phyloP scores from a whole-genome alignment of 2,329 filamentous ascomycete species.

The Plenodomus biglobosus region DNA sequence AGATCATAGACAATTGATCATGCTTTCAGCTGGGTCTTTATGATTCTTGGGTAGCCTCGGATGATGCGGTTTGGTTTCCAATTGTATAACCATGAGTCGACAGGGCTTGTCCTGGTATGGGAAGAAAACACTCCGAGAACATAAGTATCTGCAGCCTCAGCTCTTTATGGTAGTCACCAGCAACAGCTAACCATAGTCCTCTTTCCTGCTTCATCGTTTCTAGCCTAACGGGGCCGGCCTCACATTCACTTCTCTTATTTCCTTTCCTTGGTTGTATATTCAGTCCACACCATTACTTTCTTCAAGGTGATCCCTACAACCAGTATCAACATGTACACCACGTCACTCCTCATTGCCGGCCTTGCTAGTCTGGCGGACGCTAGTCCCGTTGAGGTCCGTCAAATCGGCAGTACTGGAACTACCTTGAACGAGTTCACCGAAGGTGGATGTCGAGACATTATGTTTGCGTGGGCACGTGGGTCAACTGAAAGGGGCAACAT shows the following conservation, averaged over 20 bases:
- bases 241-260: constrained; percentile 2
- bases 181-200: constrained; percentile 4
- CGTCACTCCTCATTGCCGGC: constrained; percentile 24
- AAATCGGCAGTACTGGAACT: constrained; percentile 23
- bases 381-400: constrained; percentile 29
- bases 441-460: constrained; percentile 46
- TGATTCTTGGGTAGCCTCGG: background rate
- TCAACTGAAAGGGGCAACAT: constrained; percentile 55
- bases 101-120: background rate
- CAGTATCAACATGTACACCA: constrained; percentile 26
- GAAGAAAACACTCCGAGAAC: background rate
- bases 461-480: constrained; percentile 54
- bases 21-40: background rate
- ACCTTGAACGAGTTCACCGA: constrained; percentile 45
- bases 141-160: background rate
- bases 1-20: background rate
- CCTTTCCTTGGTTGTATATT: background rate
- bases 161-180: background rate
- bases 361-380: constrained; percentile 25
- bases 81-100: background rate
- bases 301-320: background rate
- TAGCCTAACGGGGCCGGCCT: background rate
- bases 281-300: constrained; percentile 1
- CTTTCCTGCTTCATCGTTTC: background rate
- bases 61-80: background rate